phyloP scores from a whole-genome alignment of 495 filamentous ascomycete species.

The Xanthoparmelia taractica region DNA sequence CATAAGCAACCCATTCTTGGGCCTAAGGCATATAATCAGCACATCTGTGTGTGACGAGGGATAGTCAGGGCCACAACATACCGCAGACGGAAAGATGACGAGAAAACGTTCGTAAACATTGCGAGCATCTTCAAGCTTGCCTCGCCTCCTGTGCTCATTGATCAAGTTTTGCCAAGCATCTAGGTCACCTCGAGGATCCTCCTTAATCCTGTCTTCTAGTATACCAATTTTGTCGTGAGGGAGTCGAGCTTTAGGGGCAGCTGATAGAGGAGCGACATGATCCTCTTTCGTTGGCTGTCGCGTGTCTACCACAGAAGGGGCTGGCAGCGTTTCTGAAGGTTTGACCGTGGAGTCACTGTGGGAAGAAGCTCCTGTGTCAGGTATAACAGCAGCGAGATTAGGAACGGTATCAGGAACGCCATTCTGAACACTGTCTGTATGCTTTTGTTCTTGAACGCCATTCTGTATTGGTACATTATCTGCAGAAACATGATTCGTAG shows the following conservation, averaged over 20 bases:
- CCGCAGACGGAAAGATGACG: constrained; percentile 76
- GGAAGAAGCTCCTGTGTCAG: constrained; percentile 42
- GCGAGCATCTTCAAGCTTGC: constrained; percentile 73
- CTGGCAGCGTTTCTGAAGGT: constrained; percentile 38
- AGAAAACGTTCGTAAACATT: constrained; percentile 79
- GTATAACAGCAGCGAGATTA: constrained; percentile 36
- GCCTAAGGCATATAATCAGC: constrained; percentile 48
- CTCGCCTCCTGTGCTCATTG: constrained; percentile 70
- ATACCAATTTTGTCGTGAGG: constrained; percentile 75
- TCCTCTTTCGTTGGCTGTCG: constrained; percentile 34
- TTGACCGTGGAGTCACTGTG: constrained; percentile 27
- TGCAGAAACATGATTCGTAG: constrained; percentile 50
- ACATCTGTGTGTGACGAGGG: background rate
- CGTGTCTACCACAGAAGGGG: constrained; percentile 31
- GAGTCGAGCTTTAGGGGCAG: constrained; percentile 48
- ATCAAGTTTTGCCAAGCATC: constrained; percentile 85
- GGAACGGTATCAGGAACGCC: constrained; percentile 42
- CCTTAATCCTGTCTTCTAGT: constrained; percentile 79
- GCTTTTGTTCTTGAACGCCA: constrained; percentile 46
- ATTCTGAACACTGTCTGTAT: constrained; percentile 47
- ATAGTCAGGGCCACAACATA: constrained; percentile 45
- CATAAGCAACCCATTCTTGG: constrained; percentile 78
- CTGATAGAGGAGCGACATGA: constrained; percentile 32
- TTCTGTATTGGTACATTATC: constrained; percentile 52
- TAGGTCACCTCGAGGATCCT: constrained; percentile 85